These are phyloP conservation scores for Hamamelis virginiana DNA, from an alignment of 164 flowering plant genomes.

Conservation along the genomic window DNA sequence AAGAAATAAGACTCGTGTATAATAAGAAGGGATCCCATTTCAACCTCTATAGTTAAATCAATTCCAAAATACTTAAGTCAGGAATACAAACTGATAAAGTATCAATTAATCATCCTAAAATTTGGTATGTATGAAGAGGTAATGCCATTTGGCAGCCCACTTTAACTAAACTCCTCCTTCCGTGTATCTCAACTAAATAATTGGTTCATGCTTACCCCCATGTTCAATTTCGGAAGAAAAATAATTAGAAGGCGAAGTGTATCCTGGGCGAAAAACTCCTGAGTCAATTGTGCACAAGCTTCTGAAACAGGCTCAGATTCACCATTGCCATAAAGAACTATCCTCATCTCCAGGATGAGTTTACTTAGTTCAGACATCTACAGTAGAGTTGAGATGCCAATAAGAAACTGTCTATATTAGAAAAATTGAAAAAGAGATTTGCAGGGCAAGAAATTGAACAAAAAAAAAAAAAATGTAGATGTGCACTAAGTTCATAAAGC, in stretches of 20 bases:
- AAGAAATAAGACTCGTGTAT: neutral
- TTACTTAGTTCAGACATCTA: slow-evolving; percentile 28
- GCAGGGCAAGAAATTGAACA: neutral
- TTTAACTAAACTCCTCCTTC: neutral
- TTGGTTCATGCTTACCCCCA: slow-evolving; percentile 26
- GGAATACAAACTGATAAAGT: neutral
- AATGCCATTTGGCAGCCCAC: neutral
- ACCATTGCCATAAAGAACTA: slow-evolving; percentile 31
- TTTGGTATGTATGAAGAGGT: neutral
- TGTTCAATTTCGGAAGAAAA: slow-evolving; percentile 29
- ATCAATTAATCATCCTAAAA: neutral
- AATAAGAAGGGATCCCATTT: neutral
- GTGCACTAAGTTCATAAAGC: too few relatives aligned
- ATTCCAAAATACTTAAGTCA: neutral
- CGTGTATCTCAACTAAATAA: neutral
- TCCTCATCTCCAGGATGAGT: slow-evolving; percentile 27
- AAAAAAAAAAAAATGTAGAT: too few relatives aligned
- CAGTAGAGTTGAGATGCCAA: neutral
- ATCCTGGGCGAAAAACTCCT: slow-evolving; percentile 26
- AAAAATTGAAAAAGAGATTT: neutral
- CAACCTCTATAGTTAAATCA: neutral
- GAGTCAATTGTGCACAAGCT: slow-evolving; percentile 39
- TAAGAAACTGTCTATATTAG: neutral
- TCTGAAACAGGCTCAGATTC: slow-evolving; percentile 34
- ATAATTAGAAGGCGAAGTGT: slow-evolving; percentile 28